Evolutionary conservation across 768 basidiomycete genomes (phyloP), one percentile per base, ranked within the genome.

Genomic region (Phylloporus sp.): DNA sequence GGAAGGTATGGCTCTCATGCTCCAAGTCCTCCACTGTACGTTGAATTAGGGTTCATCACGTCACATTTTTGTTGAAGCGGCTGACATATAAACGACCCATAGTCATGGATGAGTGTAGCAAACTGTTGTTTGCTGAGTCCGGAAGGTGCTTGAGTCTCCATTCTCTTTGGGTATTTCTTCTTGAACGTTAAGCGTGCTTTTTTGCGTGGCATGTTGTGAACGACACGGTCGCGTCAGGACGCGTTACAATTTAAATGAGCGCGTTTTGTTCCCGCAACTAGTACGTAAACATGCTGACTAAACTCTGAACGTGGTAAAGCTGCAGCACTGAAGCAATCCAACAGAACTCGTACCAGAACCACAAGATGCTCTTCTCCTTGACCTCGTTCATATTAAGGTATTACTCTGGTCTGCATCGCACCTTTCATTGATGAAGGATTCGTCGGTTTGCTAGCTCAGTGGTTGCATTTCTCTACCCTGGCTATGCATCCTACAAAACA

Each of bases 401-500:
- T 42, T 56, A 9, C 22, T 49, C 29, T 8, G 5, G 4, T 4
- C 13, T 6, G 80, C 79, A 77, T n/a, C 35, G 18, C 4, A 4
- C 9, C 16, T 36, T 40, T 36, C 12, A 26, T 38, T 16, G 31
- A 29, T 46, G 35, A 51, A 6, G 40, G 36, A 40, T 34, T 23
- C 36, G 38, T 41, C 49, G 23, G 4, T 6, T 24, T 24, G 23
- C 40, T 57, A 89, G 88, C 67, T 85, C 86, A n/a, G 69, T 80
- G 31, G 76, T 76, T 6, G 90, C 86, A 18, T 95, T 92, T 70
- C 79, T 95, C 35, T 95, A 97, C 68, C 94, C 94, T 0, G 89
- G 88, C 22, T 97, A 97, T 72, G 90, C 92, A 27, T 94, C 91
- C n/a, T 97, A 95, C 76, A 97, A 97, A 75, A 84, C 90, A 0